phyloP scores from a whole-genome alignment of 768 basidiomycete species.

The Serendipita vermifera region DNA sequence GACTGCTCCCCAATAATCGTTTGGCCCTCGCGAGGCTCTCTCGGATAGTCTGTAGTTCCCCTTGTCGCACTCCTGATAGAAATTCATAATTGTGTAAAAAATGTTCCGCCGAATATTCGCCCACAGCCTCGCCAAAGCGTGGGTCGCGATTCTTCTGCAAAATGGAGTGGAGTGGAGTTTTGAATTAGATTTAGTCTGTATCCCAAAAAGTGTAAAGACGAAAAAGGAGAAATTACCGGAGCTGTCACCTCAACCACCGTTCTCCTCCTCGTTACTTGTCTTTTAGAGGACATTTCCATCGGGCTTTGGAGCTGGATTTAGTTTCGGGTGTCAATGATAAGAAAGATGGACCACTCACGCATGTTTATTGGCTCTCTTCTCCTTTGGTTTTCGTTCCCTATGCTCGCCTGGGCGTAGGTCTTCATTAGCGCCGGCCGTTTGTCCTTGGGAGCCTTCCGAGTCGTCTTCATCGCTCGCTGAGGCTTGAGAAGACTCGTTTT shows the following conservation, averaged over 20 bases:
- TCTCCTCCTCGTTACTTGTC: conserved; percentile 62
- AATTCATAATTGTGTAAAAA: conserved; percentile 67
- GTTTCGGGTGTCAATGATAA: conserved; percentile 4
- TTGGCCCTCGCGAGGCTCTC: conserved; percentile 55
- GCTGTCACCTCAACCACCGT: conserved; percentile 55
- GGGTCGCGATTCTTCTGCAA: conserved; percentile 71
- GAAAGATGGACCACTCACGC: conserved; percentile 46
- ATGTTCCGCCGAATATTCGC: conserved; percentile 48
- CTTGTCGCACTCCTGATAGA: conserved; percentile 47
- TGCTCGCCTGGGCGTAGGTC: conserved; percentile 21
- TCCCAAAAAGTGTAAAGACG: neutral
- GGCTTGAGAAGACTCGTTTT: conserved; percentile 22
- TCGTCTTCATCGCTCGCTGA: conserved; percentile 25
- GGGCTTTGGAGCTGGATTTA: conserved; percentile 38
- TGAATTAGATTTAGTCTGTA: neutral
- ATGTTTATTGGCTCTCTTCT: conserved; percentile 51
- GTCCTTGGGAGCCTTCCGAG: no score
- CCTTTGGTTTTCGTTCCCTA: conserved; percentile 17
- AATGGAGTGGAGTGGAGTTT: neutral
- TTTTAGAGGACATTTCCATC: conserved; percentile 69
- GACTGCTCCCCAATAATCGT: conserved; percentile 48
- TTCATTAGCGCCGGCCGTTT: conserved; percentile 20
- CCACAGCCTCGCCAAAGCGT: conserved; percentile 63
- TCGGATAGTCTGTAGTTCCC: conserved; percentile 52
- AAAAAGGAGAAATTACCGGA: conserved; percentile 32